A percentile compares a stretch with the other conserved stretches of the same genome.
Conservation (phyloP, 2,329 filamentous ascomycete genomes). For the Phoma sp. region DNA sequence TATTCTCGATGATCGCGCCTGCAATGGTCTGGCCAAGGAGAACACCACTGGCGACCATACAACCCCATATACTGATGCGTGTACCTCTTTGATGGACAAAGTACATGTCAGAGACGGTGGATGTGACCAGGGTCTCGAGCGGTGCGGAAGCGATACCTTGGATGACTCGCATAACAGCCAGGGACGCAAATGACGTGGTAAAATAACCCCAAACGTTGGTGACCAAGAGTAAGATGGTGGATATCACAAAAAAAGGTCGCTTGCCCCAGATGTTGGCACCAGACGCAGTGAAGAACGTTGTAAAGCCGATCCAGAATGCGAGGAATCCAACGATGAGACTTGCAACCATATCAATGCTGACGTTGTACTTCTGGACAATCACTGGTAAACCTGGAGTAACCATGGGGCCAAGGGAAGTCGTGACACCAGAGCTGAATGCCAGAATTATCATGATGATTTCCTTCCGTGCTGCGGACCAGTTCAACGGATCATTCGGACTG, state of each 20-base stretch:
- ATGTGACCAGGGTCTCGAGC: conserved; percentile 89
- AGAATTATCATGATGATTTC: conserved; percentile 43
- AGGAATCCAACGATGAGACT: conserved; percentile 49
- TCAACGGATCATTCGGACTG: conserved; percentile 85
- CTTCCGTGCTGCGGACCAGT: conserved; percentile 39
- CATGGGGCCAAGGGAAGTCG: conserved; percentile 50
- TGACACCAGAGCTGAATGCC: conserved; percentile 44
- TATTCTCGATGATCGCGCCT: conserved; percentile 49
- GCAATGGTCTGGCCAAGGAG: conserved; percentile 54
- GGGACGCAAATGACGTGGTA: conserved; percentile 46
- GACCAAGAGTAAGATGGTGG: conserved; percentile 42
- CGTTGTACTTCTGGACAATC: conserved; percentile 45
- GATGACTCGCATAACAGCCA: conserved; percentile 68
- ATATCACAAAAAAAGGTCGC: conserved; percentile 48
- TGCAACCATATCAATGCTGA: conserved; percentile 48
- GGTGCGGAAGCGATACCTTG: conserved; percentile 88
- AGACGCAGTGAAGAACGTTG: conserved; percentile 52
- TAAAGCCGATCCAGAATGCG: conserved; percentile 48
- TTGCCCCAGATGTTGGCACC: conserved; percentile 50
- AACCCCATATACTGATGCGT: conserved; percentile 76
- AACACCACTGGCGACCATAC: conserved; percentile 45
- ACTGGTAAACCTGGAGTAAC: conserved; percentile 49
- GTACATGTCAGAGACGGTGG: conserved; percentile 87
- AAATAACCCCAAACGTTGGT: conserved; percentile 53
- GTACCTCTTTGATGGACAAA: conserved; percentile 85